phyloP scores from a whole-genome alignment of 176 grass and related monocot genomes.

The barley (Hordeum vulgare) region DNA sequence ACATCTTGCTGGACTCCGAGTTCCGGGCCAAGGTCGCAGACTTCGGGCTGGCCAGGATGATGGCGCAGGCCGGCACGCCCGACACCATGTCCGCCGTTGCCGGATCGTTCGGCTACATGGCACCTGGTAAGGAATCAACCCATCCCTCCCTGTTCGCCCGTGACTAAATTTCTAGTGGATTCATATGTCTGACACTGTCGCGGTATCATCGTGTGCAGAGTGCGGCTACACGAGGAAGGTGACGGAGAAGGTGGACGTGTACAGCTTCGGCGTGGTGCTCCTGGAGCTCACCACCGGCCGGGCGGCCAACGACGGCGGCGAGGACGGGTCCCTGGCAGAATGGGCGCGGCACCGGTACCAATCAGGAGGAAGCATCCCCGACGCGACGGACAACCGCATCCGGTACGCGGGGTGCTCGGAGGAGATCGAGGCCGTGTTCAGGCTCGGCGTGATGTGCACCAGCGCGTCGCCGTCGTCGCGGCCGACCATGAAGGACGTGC shows the following conservation, averaged over 20 bases:
- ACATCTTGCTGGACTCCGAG: slow-evolving; percentile 73
- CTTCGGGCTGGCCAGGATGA: slow-evolving; percentile 79
- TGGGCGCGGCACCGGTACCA: slow-evolving; percentile 50
- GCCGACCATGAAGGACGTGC: slow-evolving; percentile 69
- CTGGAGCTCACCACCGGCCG: slow-evolving; percentile 76
- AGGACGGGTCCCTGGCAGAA: slow-evolving; percentile 47
- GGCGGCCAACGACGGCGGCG: slow-evolving; percentile 52
- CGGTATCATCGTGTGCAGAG: slow-evolving; percentile 26
- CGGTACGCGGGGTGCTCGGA: slow-evolving; percentile 24
- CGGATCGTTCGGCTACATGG: slow-evolving; percentile 92
- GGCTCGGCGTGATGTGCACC: slow-evolving; percentile 62
- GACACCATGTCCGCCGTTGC: slow-evolving; percentile 61
- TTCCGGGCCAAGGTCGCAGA: slow-evolving; percentile 65
- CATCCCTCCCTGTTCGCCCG: background rate
- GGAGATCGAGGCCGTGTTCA: slow-evolving; percentile 63
- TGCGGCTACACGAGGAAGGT: slow-evolving; percentile 58
- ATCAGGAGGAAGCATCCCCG: slow-evolving; percentile 23
- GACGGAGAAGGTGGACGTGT: slow-evolving; percentile 73
- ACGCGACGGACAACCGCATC: slow-evolving; percentile 39
- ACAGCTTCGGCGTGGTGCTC: slow-evolving; percentile 92
- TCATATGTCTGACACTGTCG: background rate
- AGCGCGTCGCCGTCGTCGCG: slow-evolving; percentile 35
- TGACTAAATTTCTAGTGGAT: background rate
- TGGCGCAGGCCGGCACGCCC: slow-evolving; percentile 32
- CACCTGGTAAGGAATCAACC: slow-evolving; percentile 44